A percentile compares a stretch with the other conserved stretches of the same genome.
Evolutionary conservation across 2,329 filamentous ascomycete species (phyloP).

Genomic region (Ophiostoma sp.): DNA sequence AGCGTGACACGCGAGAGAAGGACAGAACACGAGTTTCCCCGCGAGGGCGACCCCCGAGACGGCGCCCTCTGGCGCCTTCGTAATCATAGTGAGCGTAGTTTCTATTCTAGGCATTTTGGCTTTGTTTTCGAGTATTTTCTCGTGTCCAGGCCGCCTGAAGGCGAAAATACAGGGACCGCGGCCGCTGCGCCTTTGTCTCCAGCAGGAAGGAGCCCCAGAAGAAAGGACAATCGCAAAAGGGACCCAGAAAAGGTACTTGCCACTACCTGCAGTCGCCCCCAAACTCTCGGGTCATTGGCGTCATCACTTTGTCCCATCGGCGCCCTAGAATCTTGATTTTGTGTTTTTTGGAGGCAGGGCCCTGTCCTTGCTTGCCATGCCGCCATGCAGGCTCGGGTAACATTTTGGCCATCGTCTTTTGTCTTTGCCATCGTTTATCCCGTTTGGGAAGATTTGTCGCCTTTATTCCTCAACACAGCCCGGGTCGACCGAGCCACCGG

Average conservation of each 20-base stretch:
- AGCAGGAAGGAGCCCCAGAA: not conserved
- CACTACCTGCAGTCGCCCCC: constrained; percentile 7
- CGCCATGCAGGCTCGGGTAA: not conserved
- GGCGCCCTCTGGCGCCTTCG: not conserved
- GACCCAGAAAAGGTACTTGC: constrained; percentile 7
- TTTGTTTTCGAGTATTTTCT: not conserved
- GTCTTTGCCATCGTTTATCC: not conserved
- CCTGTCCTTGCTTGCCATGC: not conserved
- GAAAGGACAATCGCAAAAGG: not conserved
- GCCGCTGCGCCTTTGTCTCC: not conserved
- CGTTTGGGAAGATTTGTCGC: constrained; percentile 1
- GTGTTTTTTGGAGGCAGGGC: not conserved
- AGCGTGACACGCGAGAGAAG: not conserved
- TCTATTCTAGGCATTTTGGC: not conserved
- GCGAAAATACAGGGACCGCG: constrained; percentile 1
- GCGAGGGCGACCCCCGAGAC: not conserved
- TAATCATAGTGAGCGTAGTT: not conserved
- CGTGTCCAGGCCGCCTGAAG: not conserved
- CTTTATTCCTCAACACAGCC: not conserved
- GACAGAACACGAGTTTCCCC: constrained; percentile 4
- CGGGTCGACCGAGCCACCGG: constrained; percentile 18
- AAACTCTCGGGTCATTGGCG: constrained; percentile 14
- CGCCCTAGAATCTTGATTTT: constrained; percentile 3
- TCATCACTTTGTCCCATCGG: constrained; percentile 16
- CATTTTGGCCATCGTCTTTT: not conserved